Base-by-base conservation (phyloP, 768 basidiomycete genomes). In the Tulasnella sp. region DNA sequence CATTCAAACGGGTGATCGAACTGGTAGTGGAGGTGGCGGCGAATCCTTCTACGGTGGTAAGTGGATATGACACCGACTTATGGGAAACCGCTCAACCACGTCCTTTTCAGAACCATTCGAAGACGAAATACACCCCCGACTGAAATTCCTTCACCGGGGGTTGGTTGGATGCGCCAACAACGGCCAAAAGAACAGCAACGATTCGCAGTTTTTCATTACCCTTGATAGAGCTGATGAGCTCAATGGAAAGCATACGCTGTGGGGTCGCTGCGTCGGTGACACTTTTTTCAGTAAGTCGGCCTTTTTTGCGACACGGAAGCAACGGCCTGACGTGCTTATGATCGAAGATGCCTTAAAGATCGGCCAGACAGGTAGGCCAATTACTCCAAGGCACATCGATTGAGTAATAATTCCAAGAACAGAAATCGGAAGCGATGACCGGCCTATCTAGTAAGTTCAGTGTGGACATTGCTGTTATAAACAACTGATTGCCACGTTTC, bases 131-230 rank as follows among this genome's bases (percentile, higher is more conserved):
- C 95, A 97, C 80, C 94, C 96, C 3, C 89, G 97, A 45, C 85
- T 99, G 77, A 91, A 93, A 49, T 98, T 93, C 82, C 84, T 89
- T 0, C 92, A 99, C 80, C 91, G 97, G 73, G 97, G 97, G 0
- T 83, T 99, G 2, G 90, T 99, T 1, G 97, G 87, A 0, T 96
- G 97, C 93, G 97, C 97, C 4, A 97, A 97, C 80, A 90, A 88
- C 76, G 94, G 95, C 12, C 86, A 86, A 37, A 93, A 92, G 82
- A 88, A 96, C 81, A 90, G 93, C 3, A 99, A 99, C 79, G 92
- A 93, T 74, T 97, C 94, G 0, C 97, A 99, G 82, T 99, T 95
- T 84, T 91, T 98, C 81, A 91, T 99, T 71, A 99, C 97, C 0
- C 89, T 99, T 0, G 94, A 97, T 81, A 87, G 93, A 37, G 93